phyloP scores from a whole-genome alignment of 805 yeast genomes.

The Zygotorulaspora sp. region DNA sequence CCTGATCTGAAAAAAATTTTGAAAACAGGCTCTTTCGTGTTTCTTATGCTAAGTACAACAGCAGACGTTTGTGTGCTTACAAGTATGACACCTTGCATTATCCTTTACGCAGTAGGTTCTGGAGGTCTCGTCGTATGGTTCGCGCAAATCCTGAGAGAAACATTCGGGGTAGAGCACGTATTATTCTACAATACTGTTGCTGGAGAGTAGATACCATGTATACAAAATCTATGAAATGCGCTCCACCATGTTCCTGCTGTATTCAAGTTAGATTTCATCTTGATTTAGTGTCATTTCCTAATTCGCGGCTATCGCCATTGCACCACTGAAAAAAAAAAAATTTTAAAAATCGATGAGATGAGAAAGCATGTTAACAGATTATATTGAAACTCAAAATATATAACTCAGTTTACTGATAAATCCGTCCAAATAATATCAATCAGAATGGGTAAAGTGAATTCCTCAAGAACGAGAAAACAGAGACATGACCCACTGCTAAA shows the following conservation, averaged over 20 bases:
- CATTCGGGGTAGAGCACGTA: neutral
- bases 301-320: neutral
- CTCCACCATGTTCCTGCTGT: no score
- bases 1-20: slow-evolving; percentile 10
- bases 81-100: slow-evolving; percentile 10
- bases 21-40: slow-evolving; percentile 11
- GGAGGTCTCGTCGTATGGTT: slow-evolving; percentile 14
- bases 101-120: slow-evolving; percentile 13
- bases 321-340: slow-evolving; percentile 13
- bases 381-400: no score
- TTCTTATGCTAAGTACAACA: slow-evolving; percentile 13
- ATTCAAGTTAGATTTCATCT: no score
- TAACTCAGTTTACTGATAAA: no score
- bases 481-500: slow-evolving; percentile 80
- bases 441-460: slow-evolving; percentile 63
- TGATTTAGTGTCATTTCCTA: neutral
- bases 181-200: no score
- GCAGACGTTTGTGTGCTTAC: slow-evolving; percentile 14
- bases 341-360: slow-evolving; percentile 16
- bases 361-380: slow-evolving; percentile 5
- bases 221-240: no score
- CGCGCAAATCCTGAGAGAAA: slow-evolving; percentile 4
- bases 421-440: neutral
- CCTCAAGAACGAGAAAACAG: slow-evolving; percentile 45
- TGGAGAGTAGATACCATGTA: no score